Evolutionary conservation across 2,329 filamentous ascomycete genomes (phyloP).

Genomic region (Diplodia sapinea): DNA sequence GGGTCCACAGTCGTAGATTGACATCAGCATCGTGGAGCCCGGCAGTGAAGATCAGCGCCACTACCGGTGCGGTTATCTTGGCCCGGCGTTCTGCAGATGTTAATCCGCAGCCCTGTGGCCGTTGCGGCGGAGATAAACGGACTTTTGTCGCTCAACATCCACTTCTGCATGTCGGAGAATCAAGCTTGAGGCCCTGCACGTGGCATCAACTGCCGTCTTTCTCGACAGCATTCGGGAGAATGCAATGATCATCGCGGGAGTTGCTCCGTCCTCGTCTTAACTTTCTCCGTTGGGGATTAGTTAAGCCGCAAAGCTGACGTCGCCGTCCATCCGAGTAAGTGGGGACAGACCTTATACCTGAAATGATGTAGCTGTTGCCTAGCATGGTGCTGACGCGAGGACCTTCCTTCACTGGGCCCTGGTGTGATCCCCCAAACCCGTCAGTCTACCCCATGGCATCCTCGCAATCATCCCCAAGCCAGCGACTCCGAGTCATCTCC

Average conservation of each 20-base stretch:
- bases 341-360: not conserved
- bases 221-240: not conserved
- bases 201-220: not conserved
- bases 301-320: not conserved
- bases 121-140: not conserved
- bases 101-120: not conserved
- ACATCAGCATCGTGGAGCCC: constrained; percentile 5
- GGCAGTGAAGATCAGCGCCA: constrained; percentile 6
- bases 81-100: not conserved
- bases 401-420: not conserved
- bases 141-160: not conserved
- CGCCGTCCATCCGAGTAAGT: not conserved
- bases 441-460: not conserved
- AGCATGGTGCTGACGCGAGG: not conserved
- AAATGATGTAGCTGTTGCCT: not conserved
- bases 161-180: not conserved
- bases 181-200: not conserved
- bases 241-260: not conserved
- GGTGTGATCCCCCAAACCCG: not conserved
- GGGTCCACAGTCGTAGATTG: not conserved
- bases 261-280: not conserved
- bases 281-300: not conserved
- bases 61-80: constrained; percentile 1
- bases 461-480: not conserved
- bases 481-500: not conserved